Evolutionary conservation across 2,329 filamentous ascomycete genomes (phyloP), one percentile per base, ranked within the genome.

Genomic region (Aspergillus unguis): DNA sequence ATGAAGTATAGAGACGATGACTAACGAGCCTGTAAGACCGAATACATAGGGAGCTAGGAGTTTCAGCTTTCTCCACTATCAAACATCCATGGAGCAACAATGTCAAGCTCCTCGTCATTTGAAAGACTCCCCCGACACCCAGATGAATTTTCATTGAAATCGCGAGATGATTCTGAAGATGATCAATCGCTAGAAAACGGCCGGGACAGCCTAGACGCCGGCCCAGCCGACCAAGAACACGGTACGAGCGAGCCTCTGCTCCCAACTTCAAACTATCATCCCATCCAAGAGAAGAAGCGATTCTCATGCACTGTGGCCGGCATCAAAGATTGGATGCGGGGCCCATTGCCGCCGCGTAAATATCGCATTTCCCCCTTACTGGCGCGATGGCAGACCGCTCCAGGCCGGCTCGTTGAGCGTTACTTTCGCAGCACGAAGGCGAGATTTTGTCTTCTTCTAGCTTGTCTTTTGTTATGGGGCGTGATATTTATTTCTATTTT

Each of bases 311-410:
- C 59, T 6, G 8, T 60, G n/a, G 42, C 61, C 1, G 62, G 61
- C 9, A 61, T 68, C 25, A 41, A 37, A 11, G 28, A 57, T 4
- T 70, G 69, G 65, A 54, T 68, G 31, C 58, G 62, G 17, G 69
- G 69, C 0, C 70, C 69, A 9, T 53, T 59, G 17, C 63, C 62
- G 45, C 67, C 69, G 23, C 63, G 61, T 33, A 63, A 65, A 29
- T 69, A 71, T 50, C 64, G 61, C 26, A 71, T 72, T 48, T 62
- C 60, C 6, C 69, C 70, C 5, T 66, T 62, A 60, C 66, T 71
- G 42, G 62, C 56, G 11, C 56, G 37, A 26, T 66, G 66, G 57
- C 70, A 72, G 56, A 61, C 67, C 36, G 67, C 67, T 28, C 67
- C 70, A 4, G 59, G 60, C 38, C 67, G 64, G 44, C 52, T 71